Percentiles rank a stretch among this genome's conserved stretches.
phyloP scores from a whole-genome alignment of 257 asterid genomes.

The Apocynum venetum region DNA sequence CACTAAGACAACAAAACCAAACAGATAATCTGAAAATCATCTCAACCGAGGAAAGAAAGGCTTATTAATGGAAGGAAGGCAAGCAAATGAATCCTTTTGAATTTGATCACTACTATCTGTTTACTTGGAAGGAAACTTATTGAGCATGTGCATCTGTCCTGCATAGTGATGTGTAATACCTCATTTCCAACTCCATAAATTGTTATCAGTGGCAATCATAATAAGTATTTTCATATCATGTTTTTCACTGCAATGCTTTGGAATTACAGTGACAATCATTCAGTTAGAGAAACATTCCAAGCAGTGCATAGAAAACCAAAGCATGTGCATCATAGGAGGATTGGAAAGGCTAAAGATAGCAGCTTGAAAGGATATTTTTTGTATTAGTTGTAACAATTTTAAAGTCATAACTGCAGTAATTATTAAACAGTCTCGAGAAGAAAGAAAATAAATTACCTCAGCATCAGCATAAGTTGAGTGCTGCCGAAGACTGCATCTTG shows the following conservation, averaged over 20 bases:
- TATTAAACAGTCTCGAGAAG: background rate
- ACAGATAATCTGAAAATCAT: background rate
- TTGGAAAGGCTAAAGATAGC: background rate
- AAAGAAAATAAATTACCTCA: conserved; percentile 53
- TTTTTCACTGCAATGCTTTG: too few species aligned
- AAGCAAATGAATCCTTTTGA: background rate
- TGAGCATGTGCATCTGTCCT: background rate
- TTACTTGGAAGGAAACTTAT: background rate
- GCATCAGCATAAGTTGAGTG: conserved; percentile 97
- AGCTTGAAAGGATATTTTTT: background rate
- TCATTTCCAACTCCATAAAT: background rate
- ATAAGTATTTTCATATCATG: too few species aligned
- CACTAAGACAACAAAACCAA: background rate
- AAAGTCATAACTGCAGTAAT: background rate
- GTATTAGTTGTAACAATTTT: background rate
- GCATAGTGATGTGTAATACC: background rate
- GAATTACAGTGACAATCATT: too few species aligned
- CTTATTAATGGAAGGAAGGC: background rate
- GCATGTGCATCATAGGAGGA: background rate
- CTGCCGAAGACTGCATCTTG: conserved; percentile 85
- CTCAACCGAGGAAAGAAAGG: background rate
- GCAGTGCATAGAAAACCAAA: background rate
- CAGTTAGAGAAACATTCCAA: too few species aligned
- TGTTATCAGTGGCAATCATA: background rate
- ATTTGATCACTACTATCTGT: background rate